Evolutionary conservation across 352 stramenopile genomes (phyloP), one percentile per base, ranked within the genome.

Genomic region (Phytopythium montanum): DNA sequence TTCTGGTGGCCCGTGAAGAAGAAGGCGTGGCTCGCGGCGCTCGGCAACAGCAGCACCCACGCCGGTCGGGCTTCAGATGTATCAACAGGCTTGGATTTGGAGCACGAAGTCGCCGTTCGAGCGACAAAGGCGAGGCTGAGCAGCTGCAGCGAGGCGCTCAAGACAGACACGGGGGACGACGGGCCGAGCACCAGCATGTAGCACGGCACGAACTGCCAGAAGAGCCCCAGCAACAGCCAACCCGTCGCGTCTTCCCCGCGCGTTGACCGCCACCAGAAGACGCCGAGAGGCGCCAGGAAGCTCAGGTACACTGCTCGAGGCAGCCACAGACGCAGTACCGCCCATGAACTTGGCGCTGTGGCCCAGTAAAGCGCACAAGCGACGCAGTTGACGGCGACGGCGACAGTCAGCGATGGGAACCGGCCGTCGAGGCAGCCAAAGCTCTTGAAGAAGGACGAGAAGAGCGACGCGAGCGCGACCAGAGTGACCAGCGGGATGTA

Each of bases 1-100:
- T 90, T 95, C 38, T 92, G 74, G 56, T 97, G 91, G 25, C 91
- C 90, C 10, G 87, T 95, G 59, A 80, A 73, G 59, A 96, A 96
- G 63, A 97, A 97, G 13, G 79, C 72, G 61, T 88, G 82, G 48
- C 81, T 85, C 34, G 66, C 79, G 41, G 73, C 66, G 19, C 68
- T 85, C 52, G 79, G 86, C 75, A 63, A 91, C 33, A 89, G 69
- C 28, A 87, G 38, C 44, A 79, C 39, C 73, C 73, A 89, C n/a
- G 77, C 34, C 13, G 48, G 26, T 18, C 48, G 44, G 9, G 21
- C 8, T 18, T 6, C 41, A 2, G 41, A 48, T 23, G 41, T 3
- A 9, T 4, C 44, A 19, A 5, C 10, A 9, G 44, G 23, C 23
- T 51, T 19, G 4, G 2, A n/a, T 23, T 3, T 5, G 1, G 4